phyloP scores from a whole-genome alignment of 805 yeast species.

The Saccharomycopsis synnaedendra region DNA sequence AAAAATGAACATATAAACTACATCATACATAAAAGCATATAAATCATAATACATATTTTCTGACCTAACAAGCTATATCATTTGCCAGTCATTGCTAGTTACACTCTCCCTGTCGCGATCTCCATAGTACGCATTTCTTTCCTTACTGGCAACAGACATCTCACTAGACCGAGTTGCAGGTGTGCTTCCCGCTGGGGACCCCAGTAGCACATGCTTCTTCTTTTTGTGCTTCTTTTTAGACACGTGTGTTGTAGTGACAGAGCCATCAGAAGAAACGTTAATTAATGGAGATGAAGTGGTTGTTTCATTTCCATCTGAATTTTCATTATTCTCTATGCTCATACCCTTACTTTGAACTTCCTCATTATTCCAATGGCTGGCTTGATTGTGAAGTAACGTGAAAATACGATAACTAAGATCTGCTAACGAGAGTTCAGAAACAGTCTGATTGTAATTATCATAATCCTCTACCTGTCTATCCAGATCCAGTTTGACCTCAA shows the following conservation, averaged over 20 bases:
- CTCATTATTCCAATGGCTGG: not conserved
- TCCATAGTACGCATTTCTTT: not conserved
- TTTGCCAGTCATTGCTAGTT: conserved; percentile 7
- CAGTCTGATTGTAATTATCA: conserved; percentile 5
- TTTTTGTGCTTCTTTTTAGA: not conserved
- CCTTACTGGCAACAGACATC: not conserved
- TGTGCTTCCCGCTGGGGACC: not conserved
- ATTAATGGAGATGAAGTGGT: no score
- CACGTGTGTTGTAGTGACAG: not conserved
- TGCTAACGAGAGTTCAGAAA: conserved; percentile 5
- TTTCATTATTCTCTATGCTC: no score
- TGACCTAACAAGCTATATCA: not conserved
- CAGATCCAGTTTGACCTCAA: conserved; percentile 2
- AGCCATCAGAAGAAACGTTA: no score
- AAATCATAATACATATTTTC: no score
- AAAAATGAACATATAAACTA: no score
- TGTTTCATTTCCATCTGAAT: no score
- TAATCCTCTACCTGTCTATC: conserved; percentile 1
- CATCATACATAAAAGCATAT: no score
- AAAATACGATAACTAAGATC: conserved; percentile 11
- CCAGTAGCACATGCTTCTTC: not conserved
- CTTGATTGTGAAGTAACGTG: conserved; percentile 6
- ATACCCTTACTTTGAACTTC: no score
- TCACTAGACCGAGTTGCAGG: not conserved
- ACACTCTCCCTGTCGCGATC: not conserved